These are phyloP conservation scores for Prunus salicina DNA, from an alignment of 306 rosid species.

Conservation along the genomic window DNA sequence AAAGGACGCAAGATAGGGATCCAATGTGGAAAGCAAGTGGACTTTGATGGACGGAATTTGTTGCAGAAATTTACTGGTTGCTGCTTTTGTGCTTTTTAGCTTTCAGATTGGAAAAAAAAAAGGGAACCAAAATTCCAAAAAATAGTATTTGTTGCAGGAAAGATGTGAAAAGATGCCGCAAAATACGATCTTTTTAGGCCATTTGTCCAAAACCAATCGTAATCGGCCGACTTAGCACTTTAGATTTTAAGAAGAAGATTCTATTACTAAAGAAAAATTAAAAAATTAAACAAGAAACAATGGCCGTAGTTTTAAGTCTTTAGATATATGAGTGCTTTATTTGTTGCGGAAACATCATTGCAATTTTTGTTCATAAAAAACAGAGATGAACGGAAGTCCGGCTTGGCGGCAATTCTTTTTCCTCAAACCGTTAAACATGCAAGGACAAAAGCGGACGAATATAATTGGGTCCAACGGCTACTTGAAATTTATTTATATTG, in stretches of 20 bases:
- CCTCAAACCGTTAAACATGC: background rate
- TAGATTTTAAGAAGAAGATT: background rate
- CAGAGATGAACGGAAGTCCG: background rate
- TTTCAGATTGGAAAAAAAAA: background rate
- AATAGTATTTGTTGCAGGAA: too few species aligned
- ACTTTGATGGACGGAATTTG: background rate
- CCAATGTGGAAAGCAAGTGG: background rate
- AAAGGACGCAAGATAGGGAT: background rate
- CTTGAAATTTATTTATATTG: background rate
- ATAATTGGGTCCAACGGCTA: background rate
- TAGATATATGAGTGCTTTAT: too few species aligned
- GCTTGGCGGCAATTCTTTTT: background rate
- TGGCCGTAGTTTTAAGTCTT: background rate
- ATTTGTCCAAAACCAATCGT: background rate
- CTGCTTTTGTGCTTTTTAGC: background rate
- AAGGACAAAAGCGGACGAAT: background rate
- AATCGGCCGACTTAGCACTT: background rate
- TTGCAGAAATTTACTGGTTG: background rate
- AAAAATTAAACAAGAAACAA: background rate
- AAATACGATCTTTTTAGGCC: background rate
- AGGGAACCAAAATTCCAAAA: background rate
- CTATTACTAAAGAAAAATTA: background rate
- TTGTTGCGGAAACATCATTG: too few species aligned
- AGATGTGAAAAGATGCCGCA: background rate
- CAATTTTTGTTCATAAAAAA: background rate